Percentiles rank a stretch among this genome's conserved stretches.
Conservation (phyloP, 345 rosid genomes). For the Ceriops tagal region DNA sequence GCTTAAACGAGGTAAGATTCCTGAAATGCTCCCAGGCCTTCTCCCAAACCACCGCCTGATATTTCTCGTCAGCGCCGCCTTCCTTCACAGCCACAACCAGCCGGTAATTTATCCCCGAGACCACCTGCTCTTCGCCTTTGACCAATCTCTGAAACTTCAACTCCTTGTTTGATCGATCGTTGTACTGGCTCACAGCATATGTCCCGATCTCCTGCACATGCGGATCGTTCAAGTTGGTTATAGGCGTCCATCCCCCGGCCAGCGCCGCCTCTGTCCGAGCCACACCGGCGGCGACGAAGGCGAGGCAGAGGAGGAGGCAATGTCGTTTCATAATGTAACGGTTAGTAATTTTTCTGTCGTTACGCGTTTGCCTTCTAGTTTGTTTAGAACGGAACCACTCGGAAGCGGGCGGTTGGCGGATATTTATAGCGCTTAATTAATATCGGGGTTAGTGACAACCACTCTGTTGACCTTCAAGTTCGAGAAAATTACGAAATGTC, state of each 20-base stretch:
- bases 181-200: conserved; percentile 11
- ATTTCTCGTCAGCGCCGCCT: background rate
- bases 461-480: background rate
- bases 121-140: conserved; percentile 17
- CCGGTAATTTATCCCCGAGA: conserved; percentile 12
- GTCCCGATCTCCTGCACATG: conserved; percentile 15
- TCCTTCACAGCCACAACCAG: conserved; percentile 9
- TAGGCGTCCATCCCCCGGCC: conserved; percentile 13
- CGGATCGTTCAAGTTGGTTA: conserved; percentile 7
- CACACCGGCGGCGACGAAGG: background rate
- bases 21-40: conserved; percentile 5
- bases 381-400: too few species aligned
- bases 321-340: conserved; percentile 4
- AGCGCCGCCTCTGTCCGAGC: background rate
- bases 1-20: conserved; percentile 15
- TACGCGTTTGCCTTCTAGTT: too few species aligned
- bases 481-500: background rate
- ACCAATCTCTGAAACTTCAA: background rate
- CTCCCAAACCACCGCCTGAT: conserved; percentile 24
- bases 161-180: background rate
- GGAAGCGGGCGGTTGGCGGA: too few species aligned
- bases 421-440: too few species aligned
- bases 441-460: too few species aligned
- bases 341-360: too few species aligned
- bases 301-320: background rate